These are phyloP conservation scores for Talaromyces sp. DNA, from an alignment of 2,329 filamentous ascomycete species.

Conservation along the genomic window DNA sequence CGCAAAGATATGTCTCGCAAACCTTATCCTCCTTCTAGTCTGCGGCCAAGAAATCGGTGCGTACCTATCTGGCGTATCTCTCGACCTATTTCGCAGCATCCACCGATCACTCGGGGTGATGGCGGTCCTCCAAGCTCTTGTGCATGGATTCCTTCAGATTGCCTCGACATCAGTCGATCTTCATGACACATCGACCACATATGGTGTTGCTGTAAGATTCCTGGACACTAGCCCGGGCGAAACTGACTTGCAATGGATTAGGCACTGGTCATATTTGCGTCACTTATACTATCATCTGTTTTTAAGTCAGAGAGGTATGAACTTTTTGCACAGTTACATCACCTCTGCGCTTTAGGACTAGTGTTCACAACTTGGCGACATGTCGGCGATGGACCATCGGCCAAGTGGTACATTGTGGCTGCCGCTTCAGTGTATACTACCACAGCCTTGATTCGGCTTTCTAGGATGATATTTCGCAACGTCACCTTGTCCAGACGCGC, in stretches of 20 bases:
- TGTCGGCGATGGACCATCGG: conserved; percentile 13
- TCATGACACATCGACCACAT: conserved; percentile 3
- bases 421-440: conserved; percentile 14
- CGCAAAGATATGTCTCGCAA: conserved; percentile 3
- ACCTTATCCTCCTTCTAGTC: conserved; percentile 1
- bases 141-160: conserved; percentile 17
- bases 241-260: conserved; percentile 6
- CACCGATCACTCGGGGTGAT: conserved; percentile 14
- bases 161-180: conserved; percentile 4
- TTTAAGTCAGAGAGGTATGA: conserved; percentile 11
- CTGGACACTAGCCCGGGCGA: not conserved
- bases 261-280: conserved; percentile 1
- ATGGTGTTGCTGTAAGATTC: conserved; percentile 18
- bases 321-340: conserved; percentile 16
- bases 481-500: conserved; percentile 14
- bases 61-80: conserved; percentile 1
- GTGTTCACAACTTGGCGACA: conserved; percentile 11
- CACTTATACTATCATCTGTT: not conserved
- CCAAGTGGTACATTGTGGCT: conserved; percentile 20
- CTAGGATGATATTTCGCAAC: conserved; percentile 19
- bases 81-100: not conserved
- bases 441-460: conserved; percentile 14
- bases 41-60: conserved; percentile 3
- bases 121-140: conserved; percentile 18
- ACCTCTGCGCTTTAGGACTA: conserved; percentile 1